Evolutionary conservation across 2,329 filamentous ascomycete species (phyloP), one percentile per base, ranked within the genome.

Genomic region (Hortaea werneckii): DNA sequence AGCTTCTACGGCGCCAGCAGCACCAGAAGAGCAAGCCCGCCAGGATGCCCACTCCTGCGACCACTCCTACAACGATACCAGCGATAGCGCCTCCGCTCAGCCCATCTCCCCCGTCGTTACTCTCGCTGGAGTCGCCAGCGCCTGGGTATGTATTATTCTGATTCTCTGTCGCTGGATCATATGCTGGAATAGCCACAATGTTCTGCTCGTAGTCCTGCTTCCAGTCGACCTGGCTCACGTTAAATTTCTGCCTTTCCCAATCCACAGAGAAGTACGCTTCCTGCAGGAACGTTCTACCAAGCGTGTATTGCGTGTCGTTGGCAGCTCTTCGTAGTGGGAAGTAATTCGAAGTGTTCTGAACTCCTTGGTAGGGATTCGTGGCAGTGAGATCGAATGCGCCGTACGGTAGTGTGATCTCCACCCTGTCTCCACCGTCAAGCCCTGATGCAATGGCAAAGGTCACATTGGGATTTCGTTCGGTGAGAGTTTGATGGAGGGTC

Each of bases 271-370:
- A 48, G 49, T 75, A 74, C 2, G 82, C 75, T 62, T 87, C 82
- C 58, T 87, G 83, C 44, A 87, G 65, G 52, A 87, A 86, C 0
- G 77, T 75, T 30, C 82, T 73, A 6, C 83, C 83, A 32, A 87
- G 72, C 9, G 82, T 75, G 60, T 78, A 75, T 51, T 78, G 72
- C 10, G 68, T 69, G 32, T 72, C 70, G 46, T 75, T 70, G 13
- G 71, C 58, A 8, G 76, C 68, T 48, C 75, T 75, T 54, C 77
- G 74, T 43, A 87, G 68, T 3, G 82, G 81, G 48, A 87, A 86
- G 58, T 86, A 87, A 8, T 41, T 75, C 1, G 77, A 79, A 38
- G 77, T 73, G 54, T 80, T 78, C 42, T 78, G 68, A 5, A 84
- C 58, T 1, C 74, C 76, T 62, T 68, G 56, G 75, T 79, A 71